A percentile compares a stretch with the other conserved stretches of the same genome.
phyloP scores from a whole-genome alignment of 148 eudicot genomes.

The Heliamphora exappendiculata region DNA sequence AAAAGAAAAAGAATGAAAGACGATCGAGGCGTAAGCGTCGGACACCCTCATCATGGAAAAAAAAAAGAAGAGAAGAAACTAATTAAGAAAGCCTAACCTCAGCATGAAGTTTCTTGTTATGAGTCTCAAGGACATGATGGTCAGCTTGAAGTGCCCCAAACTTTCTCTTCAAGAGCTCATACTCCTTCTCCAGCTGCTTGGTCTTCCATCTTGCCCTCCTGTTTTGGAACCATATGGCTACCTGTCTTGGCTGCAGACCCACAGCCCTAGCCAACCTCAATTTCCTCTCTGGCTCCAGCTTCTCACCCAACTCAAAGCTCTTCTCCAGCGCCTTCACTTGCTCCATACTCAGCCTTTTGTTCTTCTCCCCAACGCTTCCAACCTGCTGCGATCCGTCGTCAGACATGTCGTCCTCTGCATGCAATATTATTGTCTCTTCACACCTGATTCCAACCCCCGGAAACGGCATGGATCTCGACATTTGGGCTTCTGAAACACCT shows the following conservation, averaged over 20 bases:
- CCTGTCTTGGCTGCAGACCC: constrained; percentile 65
- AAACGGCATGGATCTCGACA: constrained; percentile 65
- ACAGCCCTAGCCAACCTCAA: constrained; percentile 64
- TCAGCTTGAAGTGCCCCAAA: constrained; percentile 64
- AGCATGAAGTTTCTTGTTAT: constrained; percentile 60
- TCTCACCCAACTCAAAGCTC: constrained; percentile 65
- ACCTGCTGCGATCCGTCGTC: constrained; percentile 48
- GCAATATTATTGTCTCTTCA: constrained; percentile 27
- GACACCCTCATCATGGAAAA: too few species aligned
- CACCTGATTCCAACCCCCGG: constrained; percentile 25
- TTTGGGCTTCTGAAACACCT: constrained; percentile 33
- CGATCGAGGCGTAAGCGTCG: too few species aligned
- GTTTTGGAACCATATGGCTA: constrained; percentile 83
- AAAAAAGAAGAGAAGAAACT: too few species aligned
- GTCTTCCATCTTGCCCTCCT: constrained; percentile 84
- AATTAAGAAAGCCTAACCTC: constrained; percentile 31
- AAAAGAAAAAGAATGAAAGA: too few species aligned
- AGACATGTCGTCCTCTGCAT: constrained; percentile 30
- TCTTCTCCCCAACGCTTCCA: constrained; percentile 61
- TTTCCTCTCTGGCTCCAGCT: constrained; percentile 69
- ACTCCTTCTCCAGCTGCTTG: constrained; percentile 71
- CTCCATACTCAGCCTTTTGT: constrained; percentile 65
- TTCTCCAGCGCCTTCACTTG: constrained; percentile 78
- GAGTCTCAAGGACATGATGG: constrained; percentile 54
- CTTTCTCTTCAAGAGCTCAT: constrained; percentile 52